These are phyloP conservation scores for Parvularia atlantis DNA, from an alignment of 78 protist species.

Conservation along the genomic window DNA sequence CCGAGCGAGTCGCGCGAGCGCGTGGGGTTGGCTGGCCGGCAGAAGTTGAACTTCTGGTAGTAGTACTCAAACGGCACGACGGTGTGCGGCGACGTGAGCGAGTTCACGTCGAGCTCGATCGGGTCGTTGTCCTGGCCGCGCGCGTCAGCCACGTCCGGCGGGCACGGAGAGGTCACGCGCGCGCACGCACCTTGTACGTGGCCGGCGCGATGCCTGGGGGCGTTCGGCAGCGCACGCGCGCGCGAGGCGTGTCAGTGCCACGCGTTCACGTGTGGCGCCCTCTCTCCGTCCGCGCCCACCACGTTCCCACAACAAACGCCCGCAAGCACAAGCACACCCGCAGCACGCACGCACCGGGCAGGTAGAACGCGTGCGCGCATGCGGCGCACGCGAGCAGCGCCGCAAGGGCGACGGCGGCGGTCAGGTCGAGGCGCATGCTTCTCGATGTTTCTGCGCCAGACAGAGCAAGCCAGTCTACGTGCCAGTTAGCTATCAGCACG, in stretches of 20 bases:
- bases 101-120: not conserved
- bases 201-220: not conserved
- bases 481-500: too few relatives aligned
- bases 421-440: too few relatives aligned
- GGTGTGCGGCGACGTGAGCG: not conserved
- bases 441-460: too few relatives aligned
- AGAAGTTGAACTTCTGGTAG: not conserved
- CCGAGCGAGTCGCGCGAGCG: not conserved
- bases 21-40: not conserved
- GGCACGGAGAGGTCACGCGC: not conserved
- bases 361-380: slow-evolving; percentile 1
- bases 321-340: too few relatives aligned
- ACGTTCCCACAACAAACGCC: too few relatives aligned
- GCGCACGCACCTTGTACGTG: not conserved
- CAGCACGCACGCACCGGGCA: too few relatives aligned
- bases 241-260: not conserved
- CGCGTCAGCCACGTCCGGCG: not conserved
- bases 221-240: not conserved
- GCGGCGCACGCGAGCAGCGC: not conserved
- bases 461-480: too few relatives aligned
- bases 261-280: too few relatives aligned
- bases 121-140: not conserved
- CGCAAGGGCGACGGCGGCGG: too few relatives aligned
- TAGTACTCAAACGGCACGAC: slow-evolving; percentile 7
- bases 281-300: too few relatives aligned